These are phyloP conservation scores for Stagonosporopsis rhizophila DNA, from an alignment of 2,329 filamentous ascomycete genomes.

Conservation along the genomic window DNA sequence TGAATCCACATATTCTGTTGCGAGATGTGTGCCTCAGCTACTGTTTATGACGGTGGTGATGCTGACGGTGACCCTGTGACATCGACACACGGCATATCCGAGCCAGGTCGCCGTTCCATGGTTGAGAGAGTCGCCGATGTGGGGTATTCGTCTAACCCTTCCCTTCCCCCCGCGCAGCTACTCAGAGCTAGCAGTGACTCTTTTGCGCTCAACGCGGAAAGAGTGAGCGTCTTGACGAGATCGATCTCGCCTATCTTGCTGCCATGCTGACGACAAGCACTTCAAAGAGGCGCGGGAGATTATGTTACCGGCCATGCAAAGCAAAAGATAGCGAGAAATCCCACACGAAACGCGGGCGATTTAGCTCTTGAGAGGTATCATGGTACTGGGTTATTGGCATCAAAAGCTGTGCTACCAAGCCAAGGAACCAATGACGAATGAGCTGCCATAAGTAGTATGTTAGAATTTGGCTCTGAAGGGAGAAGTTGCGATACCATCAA, in stretches of 20 bases:
- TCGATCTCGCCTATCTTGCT: constrained; percentile 6
- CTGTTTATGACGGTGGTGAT: constrained; percentile 5
- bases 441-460: constrained; percentile 15
- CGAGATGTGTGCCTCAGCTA: not conserved
- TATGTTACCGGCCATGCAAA: constrained; percentile 12
- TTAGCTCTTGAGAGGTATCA: constrained; percentile 15
- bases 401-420: not conserved
- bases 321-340: constrained; percentile 12
- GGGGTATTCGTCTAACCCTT: constrained; percentile 27
- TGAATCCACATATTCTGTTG: not conserved
- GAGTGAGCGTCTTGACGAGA: not conserved
- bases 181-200: constrained; percentile 5
- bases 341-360: not conserved
- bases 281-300: constrained; percentile 15
- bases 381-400: constrained; percentile 20
- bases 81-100: constrained; percentile 28
- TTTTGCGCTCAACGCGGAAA: constrained; percentile 12
- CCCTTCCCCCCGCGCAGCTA: constrained; percentile 12
- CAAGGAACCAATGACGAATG: constrained; percentile 1
- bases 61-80: constrained; percentile 10
- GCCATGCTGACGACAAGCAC: constrained; percentile 1
- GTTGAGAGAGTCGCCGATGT: constrained; percentile 26
- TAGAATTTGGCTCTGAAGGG: constrained; percentile 4
- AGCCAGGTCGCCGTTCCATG: constrained; percentile 28
- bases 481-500: not conserved